Evolutionary conservation across 2,329 filamentous ascomycete species (phyloP).

Genomic region (Xylogone sp.): DNA sequence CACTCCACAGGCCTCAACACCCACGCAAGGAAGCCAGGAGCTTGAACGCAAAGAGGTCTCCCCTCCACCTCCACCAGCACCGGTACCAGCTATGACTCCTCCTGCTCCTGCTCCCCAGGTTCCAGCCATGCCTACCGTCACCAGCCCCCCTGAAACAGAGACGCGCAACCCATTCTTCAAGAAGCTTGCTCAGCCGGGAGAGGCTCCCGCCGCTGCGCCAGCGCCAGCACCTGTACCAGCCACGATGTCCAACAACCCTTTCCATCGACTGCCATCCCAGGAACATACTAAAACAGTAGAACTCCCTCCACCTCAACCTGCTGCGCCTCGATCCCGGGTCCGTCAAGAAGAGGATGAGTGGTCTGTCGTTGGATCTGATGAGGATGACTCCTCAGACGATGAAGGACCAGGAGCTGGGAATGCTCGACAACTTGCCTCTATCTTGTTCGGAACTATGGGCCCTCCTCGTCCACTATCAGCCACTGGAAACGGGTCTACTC

Average conservation of each 20-base stretch:
- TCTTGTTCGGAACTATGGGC: constrained; percentile 95
- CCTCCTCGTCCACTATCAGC: constrained; percentile 85
- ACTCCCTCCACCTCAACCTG: constrained; percentile 37
- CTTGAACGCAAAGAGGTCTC: constrained; percentile 48
- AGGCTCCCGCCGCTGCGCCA: constrained; percentile 36
- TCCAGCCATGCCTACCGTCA: constrained; percentile 45
- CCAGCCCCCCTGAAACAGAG: constrained; percentile 58
- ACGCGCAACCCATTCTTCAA: constrained; percentile 95
- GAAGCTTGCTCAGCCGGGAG: constrained; percentile 69
- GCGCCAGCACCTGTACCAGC: constrained; percentile 39
- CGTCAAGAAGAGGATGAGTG: constrained; percentile 74
- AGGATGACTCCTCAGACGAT: constrained; percentile 70
- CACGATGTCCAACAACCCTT: constrained; percentile 85
- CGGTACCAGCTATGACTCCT: constrained; percentile 49
- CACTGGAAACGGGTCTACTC: constrained; percentile 58
- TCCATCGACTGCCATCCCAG: constrained; percentile 79
- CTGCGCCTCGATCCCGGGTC: constrained; percentile 44
- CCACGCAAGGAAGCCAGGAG: constrained; percentile 51
- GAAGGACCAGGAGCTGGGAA: constrained; percentile 75
- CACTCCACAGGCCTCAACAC: constrained; percentile 57
- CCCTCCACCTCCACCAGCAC: constrained; percentile 49
- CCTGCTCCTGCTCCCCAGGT: constrained; percentile 28
- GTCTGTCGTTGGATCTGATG: constrained; percentile 74
- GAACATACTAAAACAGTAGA: constrained; percentile 45
- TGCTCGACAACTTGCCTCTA: constrained; percentile 88